These are phyloP conservation scores for Cladosporium colombiae DNA, from an alignment of 2,329 filamentous ascomycete genomes.

Conservation along the genomic window DNA sequence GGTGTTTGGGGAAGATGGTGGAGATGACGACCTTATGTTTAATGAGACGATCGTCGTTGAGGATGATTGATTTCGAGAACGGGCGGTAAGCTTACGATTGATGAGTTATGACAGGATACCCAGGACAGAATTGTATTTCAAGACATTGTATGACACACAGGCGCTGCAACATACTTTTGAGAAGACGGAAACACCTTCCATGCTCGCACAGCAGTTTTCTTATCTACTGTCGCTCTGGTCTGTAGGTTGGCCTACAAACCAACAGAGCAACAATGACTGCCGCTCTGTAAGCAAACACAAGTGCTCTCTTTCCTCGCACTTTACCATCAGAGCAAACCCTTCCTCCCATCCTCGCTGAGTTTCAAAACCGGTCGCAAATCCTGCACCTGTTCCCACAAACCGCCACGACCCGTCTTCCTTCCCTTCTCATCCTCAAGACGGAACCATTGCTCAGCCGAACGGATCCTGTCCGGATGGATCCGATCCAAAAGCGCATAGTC, in stretches of 20 bases:
- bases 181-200: neutral
- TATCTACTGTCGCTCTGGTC: neutral
- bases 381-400: constrained; percentile 20
- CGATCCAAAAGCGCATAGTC: constrained; percentile 55
- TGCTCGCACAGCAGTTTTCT: neutral
- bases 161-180: neutral
- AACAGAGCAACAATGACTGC: no score
- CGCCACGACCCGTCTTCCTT: constrained; percentile 12
- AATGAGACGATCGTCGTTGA: neutral
- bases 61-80: neutral
- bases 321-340: constrained; percentile 2
- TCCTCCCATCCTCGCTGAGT: constrained; percentile 20
- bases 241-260: neutral
- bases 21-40: neutral
- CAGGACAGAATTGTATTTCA: neutral
- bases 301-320: neutral
- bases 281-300: neutral
- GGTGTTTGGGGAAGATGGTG: neutral
- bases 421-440: constrained; percentile 10
- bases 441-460: constrained; percentile 54
- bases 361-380: constrained; percentile 23
- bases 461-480: constrained; percentile 54
- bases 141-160: neutral
- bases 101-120: neutral
- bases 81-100: neutral